Conservation (phyloP, 306 rosid species). For the Prinsepia uniflora region DNA sequence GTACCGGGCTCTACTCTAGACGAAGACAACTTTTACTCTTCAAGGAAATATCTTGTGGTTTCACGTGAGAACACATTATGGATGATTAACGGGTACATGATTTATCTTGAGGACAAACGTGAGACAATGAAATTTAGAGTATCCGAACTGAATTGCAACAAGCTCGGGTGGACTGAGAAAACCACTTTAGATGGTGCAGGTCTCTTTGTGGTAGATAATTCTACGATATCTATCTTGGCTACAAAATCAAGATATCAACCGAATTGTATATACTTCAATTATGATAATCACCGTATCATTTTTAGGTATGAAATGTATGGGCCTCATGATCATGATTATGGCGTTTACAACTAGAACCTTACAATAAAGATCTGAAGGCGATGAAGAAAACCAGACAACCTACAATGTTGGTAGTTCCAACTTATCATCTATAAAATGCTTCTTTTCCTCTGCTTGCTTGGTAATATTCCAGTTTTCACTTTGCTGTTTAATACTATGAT, state of each 20-base stretch:
- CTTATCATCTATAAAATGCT: not conserved
- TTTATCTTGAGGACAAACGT: not conserved
- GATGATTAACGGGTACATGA: not conserved
- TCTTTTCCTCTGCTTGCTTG: no score
- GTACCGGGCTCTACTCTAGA: no score
- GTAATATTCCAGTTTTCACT: no score
- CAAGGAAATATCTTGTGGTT: not conserved
- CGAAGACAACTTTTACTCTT: not conserved
- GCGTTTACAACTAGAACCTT: no score
- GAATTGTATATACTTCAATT: conserved; percentile 1
- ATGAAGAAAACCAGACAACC: not conserved
- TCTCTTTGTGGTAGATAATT: not conserved
- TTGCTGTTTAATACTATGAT: no score
- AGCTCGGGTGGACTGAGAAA: not conserved
- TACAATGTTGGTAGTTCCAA: not conserved
- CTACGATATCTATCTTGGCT: not conserved
- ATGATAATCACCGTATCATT: not conserved
- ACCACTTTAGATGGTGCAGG: not conserved
- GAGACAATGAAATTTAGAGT: not conserved
- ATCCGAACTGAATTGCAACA: not conserved
- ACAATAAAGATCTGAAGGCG: not conserved
- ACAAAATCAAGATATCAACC: not conserved
- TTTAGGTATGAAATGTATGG: not conserved
- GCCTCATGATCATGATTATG: not conserved
- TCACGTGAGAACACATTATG: not conserved